Conservation (phyloP, 2,329 filamentous ascomycete genomes). For the Aspergillus glaucus region DNA sequence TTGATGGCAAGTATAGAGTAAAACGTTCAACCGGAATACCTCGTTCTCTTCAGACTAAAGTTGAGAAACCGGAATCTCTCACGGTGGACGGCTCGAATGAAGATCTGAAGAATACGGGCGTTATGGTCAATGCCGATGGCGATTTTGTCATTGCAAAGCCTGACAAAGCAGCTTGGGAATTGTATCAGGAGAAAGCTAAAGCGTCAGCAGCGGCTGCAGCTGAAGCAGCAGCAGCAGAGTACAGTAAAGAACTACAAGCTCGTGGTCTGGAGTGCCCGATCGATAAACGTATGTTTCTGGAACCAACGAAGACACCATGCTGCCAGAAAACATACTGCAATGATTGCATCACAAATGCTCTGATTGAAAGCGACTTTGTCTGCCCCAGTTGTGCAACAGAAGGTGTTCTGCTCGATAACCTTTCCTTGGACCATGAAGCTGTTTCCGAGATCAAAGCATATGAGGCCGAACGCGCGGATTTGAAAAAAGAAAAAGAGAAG, state of each 20-base stretch:
- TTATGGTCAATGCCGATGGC: constrained; percentile 97
- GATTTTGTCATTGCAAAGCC: constrained; percentile 96
- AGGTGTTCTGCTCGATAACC: constrained; percentile 86
- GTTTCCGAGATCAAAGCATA: constrained; percentile 73
- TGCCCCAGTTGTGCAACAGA: constrained; percentile 89
- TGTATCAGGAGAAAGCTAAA: constrained; percentile 92
- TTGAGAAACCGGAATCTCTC: constrained; percentile 79
- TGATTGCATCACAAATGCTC: constrained; percentile 98
- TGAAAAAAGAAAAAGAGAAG: constrained; percentile 39
- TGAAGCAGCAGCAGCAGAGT: constrained; percentile 68
- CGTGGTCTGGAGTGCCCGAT: constrained; percentile 86
- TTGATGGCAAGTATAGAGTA: constrained; percentile 85
- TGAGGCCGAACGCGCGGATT: constrained; percentile 47
- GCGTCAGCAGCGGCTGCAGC: constrained; percentile 75
- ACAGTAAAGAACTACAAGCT: constrained; percentile 81
- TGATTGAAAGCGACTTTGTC: constrained; percentile 96
- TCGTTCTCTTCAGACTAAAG: constrained; percentile 87
- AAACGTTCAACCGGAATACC: constrained; percentile 97
- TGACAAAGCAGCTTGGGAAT: constrained; percentile 92
- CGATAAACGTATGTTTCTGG: constrained; percentile 97
- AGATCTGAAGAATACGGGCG: constrained; percentile 73
- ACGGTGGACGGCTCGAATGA: constrained; percentile 70
- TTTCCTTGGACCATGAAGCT: constrained; percentile 74
- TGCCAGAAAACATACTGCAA: constrained; percentile 98
- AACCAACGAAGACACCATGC: constrained; percentile 98